Evolutionary conservation across 108 stramenopile genomes (phyloP), one percentile per base, ranked within the genome.

Genomic region (Cylindrotheca fusiformis): DNA sequence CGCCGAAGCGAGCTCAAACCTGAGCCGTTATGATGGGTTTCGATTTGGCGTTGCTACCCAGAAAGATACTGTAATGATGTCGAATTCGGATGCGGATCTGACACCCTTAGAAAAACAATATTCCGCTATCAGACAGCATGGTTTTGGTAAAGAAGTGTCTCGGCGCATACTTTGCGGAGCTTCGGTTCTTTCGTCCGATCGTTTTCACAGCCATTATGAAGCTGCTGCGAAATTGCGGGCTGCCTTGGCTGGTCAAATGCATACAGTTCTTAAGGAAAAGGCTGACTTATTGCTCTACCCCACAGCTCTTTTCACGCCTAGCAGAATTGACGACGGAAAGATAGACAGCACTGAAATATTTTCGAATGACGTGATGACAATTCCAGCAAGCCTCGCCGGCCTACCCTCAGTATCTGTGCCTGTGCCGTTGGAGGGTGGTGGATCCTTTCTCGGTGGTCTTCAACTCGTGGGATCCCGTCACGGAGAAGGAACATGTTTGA

Each of bases 1-100:
- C 56, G 96, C 98, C 5, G 98, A 99, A 75, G 98, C 98, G 12
- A 90, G 88, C 45, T 95, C 96, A 6, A 99, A 99, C 74, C 80
- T 99, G 32, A 80, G 89, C 27, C 82, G 97, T 31, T 99, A 97
- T 72, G 97, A 98, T 83, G 97, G 97, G 12, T 84, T 98, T 48
- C 79, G 95, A 23, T 97, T 92, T 60, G 97, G 98, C 28, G 59
- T 73, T 18, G 68, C 53, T 21, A 31, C n/a, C 47, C 24, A 47
- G 4, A 24, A 21, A 46, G 48, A 26, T 5, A 22, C 32, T 57
- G 36, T 14, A 14, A 10, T 14, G 36, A 41, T 6, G 10, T 25
- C 1, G 22, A 23, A 5, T 30, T 29, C 3, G 22, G 31, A 32
- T 23, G 6, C 25, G 18, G 64, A 63, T 14, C 22, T 73, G 62